Evolutionary conservation across 2,329 filamentous ascomycete species (phyloP), one percentile per base, ranked within the genome.

Genomic region (Tothia fuscella): DNA sequence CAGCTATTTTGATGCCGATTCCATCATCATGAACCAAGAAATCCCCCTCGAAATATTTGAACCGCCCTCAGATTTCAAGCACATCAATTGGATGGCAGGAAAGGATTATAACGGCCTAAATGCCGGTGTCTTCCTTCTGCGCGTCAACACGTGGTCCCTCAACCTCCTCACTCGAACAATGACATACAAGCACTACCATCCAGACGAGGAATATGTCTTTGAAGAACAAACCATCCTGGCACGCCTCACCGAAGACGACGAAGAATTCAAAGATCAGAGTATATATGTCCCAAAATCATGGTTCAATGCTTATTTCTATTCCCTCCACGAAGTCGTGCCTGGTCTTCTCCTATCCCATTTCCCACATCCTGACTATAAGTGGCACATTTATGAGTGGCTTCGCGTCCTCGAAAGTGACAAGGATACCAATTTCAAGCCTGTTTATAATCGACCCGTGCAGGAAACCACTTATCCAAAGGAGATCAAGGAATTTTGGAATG

Each of bases 91-190:
- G 5, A 38, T 61, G 5, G 48, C 55, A 13, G 47, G 47, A 10
- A 52, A 56, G 41, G 57, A 60, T 45, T 53, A 51, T 46, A 54
- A 55, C 26, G 57, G 58, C 9, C 47, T 61, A 22, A 59, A 62
- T 36, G 52, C 52, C 25, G 57, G 58, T 5, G 50, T 56, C 6
- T 59, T 61, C 45, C 50, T 56, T 20, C 48, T 61, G 28, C 54
- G 57, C 14, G 57, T 61, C 19, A 50, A 56, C 22, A 48, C 50
- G 17, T 61, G 58, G 58, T 56, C 52, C 10, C 48, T 60, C 20
- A 45, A 54, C 7, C 46, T 59, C 9, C 48, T 62, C 12, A 50
- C 51, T 17, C 50, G 54, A 13, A 47, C 48, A 5, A 49, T 58
- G 16, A 48, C 53, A 25, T 55, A 55, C 35, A 46, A 45, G 35